phyloP scores from a whole-genome alignment of 768 basidiomycete genomes.

The Russula brevipes region DNA sequence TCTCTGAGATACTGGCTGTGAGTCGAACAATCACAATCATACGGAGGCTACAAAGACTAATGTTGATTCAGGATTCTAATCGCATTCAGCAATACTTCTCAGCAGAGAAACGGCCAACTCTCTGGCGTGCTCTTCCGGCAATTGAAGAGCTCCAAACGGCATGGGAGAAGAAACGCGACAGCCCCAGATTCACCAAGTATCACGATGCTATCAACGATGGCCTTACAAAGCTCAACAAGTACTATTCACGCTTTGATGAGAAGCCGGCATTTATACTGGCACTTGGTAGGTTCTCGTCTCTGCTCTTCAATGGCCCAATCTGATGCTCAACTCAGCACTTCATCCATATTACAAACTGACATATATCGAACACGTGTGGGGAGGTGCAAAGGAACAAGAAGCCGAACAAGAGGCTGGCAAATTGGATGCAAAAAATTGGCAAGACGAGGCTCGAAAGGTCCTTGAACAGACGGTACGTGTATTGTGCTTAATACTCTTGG shows the following conservation, averaged over 20 bases:
- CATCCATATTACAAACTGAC: conserved; percentile 34
- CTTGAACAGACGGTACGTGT: conserved; percentile 13
- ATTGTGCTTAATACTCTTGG: neutral
- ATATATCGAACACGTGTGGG: conserved; percentile 30
- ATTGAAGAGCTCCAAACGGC: conserved; percentile 29
- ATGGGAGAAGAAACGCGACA: conserved; percentile 29
- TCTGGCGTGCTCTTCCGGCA: conserved; percentile 30
- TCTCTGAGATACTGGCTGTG: neutral
- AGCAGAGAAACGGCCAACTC: conserved; percentile 26
- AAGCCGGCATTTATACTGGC: conserved; percentile 26
- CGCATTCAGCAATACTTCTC: conserved; percentile 31
- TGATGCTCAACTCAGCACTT: neutral
- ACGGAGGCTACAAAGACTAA: too few relatives aligned
- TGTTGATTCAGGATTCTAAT: conserved; percentile 31
- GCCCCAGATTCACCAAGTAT: conserved; percentile 23
- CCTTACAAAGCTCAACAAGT: conserved; percentile 29
- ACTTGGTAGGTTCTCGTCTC: conserved; percentile 25
- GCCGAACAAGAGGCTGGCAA: conserved; percentile 14
- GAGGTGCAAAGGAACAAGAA: conserved; percentile 29
- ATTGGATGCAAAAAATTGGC: conserved; percentile 23
- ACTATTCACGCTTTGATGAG: conserved; percentile 26
- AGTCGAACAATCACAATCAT: too few relatives aligned
- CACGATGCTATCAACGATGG: conserved; percentile 24
- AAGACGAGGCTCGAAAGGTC: conserved; percentile 20
- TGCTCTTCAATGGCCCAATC: neutral